These are phyloP conservation scores for Acer negundo DNA, from an alignment of 345 rosid species.

Conservation along the genomic window DNA sequence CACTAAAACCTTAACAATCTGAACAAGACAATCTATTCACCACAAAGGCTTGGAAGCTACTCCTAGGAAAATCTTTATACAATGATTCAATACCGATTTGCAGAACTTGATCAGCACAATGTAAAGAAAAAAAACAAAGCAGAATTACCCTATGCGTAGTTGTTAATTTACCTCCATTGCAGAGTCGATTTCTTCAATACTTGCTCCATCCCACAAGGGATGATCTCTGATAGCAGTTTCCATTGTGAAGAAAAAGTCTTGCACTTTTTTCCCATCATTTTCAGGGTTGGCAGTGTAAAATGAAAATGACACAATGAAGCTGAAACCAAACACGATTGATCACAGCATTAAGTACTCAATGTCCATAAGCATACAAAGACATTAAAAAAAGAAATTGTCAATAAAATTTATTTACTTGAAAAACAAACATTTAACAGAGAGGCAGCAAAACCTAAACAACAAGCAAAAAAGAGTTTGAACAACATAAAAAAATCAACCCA, in stretches of 20 bases:
- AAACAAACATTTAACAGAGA: not conserved
- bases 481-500: not conserved
- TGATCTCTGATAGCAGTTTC: slow-evolving; percentile 53
- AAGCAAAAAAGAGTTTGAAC: no score
- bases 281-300: slow-evolving; percentile 51
- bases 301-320: slow-evolving; percentile 62
- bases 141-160: not conserved
- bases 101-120: not conserved
- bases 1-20: not conserved
- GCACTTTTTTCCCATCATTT: slow-evolving; percentile 52
- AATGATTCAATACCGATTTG: not conserved
- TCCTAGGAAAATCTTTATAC: not conserved
- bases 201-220: slow-evolving; percentile 51
- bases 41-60: not conserved
- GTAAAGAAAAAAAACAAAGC: not conserved
- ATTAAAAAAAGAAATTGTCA: not conserved
- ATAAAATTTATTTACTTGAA: not conserved
- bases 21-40: not conserved
- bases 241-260: slow-evolving; percentile 50
- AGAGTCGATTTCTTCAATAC: slow-evolving; percentile 46
- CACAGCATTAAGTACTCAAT: not conserved
- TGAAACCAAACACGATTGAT: slow-evolving; percentile 28
- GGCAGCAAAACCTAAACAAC: not conserved
- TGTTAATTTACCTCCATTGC: slow-evolving; percentile 44
- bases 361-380: not conserved